Evolutionary conservation across 306 rosid species (phyloP), one percentile per base, ranked within the genome.

Genomic region (Malus sylvestris): DNA sequence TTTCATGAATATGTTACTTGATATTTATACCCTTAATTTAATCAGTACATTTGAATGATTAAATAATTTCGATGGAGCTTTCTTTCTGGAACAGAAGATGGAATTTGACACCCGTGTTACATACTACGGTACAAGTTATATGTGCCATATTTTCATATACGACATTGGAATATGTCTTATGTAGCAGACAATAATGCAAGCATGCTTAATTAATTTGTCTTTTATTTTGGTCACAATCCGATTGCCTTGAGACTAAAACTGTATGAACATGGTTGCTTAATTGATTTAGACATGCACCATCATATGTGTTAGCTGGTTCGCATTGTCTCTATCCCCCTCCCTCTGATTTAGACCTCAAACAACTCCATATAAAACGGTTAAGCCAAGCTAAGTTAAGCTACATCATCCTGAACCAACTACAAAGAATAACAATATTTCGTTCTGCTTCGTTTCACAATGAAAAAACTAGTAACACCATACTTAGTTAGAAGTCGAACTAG

Each of bases 331-430:
- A 0, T 49, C 8, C 20, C 52, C 53, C 53, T 20, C 14, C 10
- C 18, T 53, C 57, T 72, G 66, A 55, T 33, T 46, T 8, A 55
- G 33, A 55, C 32, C 49, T 71, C 75, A 71, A 71, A 71, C 74
- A 42, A 51, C 62, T 19, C 74, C 74, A 70, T 70, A 27, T 27
- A 27, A 58, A 58, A 58, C 63, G 5, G 5, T 16, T 27, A 27
- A 19, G 25, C 59, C 42, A 46, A 69, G 49, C 14, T 44, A 44
- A 11, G 49, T 53, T 53, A 19, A 53, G 32, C 25, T 40, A 69
- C 62, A 8, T 6, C 19, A 18, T 19, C 52, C 42, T 16, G 30
- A 70, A 23, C 63, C 63, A 70, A 51, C 33, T 12, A 20, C 32
- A 33, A 20, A 32, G n/a, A 55, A 13, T 35, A 11, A 71, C 49